These are phyloP conservation scores for Boletus smithii DNA, from an alignment of 1,284 basidiomycete genomes.

Conservation along the genomic window DNA sequence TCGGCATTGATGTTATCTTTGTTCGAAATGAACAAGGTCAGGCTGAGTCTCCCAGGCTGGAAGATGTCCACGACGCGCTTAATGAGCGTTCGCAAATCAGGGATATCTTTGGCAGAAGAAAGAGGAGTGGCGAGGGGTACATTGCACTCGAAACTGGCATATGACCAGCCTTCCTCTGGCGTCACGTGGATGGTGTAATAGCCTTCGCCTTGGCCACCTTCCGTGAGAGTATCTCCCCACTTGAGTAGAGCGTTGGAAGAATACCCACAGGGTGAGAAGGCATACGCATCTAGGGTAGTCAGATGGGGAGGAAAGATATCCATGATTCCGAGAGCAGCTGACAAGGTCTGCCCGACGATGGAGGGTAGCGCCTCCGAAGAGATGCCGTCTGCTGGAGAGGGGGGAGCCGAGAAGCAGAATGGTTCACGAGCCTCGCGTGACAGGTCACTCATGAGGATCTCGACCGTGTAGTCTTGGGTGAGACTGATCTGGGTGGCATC, in stretches of 20 bases:
- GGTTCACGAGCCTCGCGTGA: conserved; percentile 68
- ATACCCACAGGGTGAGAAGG: conserved; percentile 96
- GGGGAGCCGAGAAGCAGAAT: conserved; percentile 66
- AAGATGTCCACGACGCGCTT: conserved; percentile 91
- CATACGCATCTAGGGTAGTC: conserved; percentile 89
- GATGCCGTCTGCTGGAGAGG: conserved; percentile 31
- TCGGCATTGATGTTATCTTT: conserved; percentile 49
- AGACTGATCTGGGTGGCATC: conserved; percentile 28
- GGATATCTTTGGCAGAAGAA: conserved; percentile 45
- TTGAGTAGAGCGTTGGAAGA: conserved; percentile 91
- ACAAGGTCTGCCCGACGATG: conserved; percentile 65
- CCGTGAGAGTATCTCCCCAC: conserved; percentile 44
- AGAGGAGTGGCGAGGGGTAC: conserved; percentile 64
- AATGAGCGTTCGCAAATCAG: conserved; percentile 79
- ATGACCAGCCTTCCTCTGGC: conserved; percentile 95
- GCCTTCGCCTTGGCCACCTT: conserved; percentile 57
- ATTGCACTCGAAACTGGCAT: conserved; percentile 98
- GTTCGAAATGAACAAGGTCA: conserved; percentile 91
- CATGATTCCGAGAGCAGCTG: conserved; percentile 77
- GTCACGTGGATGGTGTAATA: conserved; percentile 99
- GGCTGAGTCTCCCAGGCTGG: conserved; percentile 80
- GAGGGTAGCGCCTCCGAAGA: conserved; percentile 46
- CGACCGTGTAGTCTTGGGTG: conserved; percentile 85
- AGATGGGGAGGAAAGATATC: conserved; percentile 76
- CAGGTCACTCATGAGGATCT: conserved; percentile 98